Evolutionary conservation across 1,284 basidiomycete genomes (phyloP).

Genomic region (Irpex sp.): DNA sequence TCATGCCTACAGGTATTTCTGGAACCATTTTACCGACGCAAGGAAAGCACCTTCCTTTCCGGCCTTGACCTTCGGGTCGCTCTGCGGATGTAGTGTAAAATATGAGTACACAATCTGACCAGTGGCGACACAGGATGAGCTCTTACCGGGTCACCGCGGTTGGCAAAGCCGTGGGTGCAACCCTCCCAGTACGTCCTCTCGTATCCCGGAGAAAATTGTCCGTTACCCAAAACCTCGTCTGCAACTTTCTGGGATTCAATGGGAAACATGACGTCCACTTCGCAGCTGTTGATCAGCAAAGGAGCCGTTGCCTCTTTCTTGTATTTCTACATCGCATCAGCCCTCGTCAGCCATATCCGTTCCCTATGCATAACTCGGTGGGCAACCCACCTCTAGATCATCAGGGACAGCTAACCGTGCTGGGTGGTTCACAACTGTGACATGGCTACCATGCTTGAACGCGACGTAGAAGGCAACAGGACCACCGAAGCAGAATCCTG

Average conservation of each 20-base stretch:
- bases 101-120: neutral
- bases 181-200: constrained; percentile 49
- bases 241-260: constrained; percentile 28
- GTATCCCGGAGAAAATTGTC: constrained; percentile 48
- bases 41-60: constrained; percentile 39
- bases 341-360: too few relatives aligned
- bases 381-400: constrained; percentile 49
- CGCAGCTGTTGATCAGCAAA: constrained; percentile 40
- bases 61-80: constrained; percentile 29
- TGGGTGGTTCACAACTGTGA: constrained; percentile 58
- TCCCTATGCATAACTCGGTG: neutral
- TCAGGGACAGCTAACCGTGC: constrained; percentile 58
- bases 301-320: constrained; percentile 27
- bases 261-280: constrained; percentile 30
- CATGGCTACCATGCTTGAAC: constrained; percentile 52
- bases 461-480: constrained; percentile 53
- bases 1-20: constrained; percentile 19
- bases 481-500: constrained; percentile 72
- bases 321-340: constrained; percentile 22
- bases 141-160: constrained; percentile 33
- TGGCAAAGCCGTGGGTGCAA: constrained; percentile 59
- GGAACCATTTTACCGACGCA: constrained; percentile 32
- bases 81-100: constrained; percentile 18
- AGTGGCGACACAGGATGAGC: neutral
- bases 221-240: constrained; percentile 47